Base-by-base conservation (phyloP, 2,329 filamentous ascomycete genomes). In the Penicillium sp. region DNA sequence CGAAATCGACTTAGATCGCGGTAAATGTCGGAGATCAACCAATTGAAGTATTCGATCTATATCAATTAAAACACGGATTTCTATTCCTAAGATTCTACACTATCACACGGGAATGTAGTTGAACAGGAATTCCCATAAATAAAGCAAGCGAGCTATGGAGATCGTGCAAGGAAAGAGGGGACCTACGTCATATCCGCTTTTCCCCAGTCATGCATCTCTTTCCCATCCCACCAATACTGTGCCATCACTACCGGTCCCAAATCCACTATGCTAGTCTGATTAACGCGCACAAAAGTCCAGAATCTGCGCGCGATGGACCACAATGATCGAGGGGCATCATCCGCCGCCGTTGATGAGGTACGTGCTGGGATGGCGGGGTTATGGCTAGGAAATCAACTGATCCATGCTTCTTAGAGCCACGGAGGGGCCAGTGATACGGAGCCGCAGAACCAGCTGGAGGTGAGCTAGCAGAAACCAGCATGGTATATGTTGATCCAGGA, bases 381-480 rank as follows among this genome's bases (percentile, higher is more conserved):
- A 23, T 50, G 19, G 10, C 29, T 21, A 39, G 29, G 39, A 54
- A 46, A 9, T 29, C 16, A 14, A 62, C 55, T 67, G 57, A 67
- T 53, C 46, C 47, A 58, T 53, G 51, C 26, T 61, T 55, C 29
- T 50, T 53, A 74, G 71, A 63, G 56, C 43, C 58, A 71, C 47
- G 72, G 68, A 60, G 75, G 69, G 53, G 64, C 62, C 25, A 75
- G 71, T 50, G 74, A 78, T 35, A 57, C 62, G 13, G 74, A 74
- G n/a, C 46, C 56, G 4, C 69, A 70, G 47, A 68, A 73, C 47
- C 71, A 72, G 39, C 63, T 76, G 33, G 75, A 78, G 66, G 75
- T 72, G 25, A 42, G 48, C 27, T 11, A 35, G 27, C 21, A 26
- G 67, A 43, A 16, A 29, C 42, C 42, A 44, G 3, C 27, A 7